A percentile compares a stretch with the other conserved stretches of the same genome.
phyloP scores from a whole-genome alignment of 2,329 filamentous ascomycete species.

The Xylariaceae sp. region DNA sequence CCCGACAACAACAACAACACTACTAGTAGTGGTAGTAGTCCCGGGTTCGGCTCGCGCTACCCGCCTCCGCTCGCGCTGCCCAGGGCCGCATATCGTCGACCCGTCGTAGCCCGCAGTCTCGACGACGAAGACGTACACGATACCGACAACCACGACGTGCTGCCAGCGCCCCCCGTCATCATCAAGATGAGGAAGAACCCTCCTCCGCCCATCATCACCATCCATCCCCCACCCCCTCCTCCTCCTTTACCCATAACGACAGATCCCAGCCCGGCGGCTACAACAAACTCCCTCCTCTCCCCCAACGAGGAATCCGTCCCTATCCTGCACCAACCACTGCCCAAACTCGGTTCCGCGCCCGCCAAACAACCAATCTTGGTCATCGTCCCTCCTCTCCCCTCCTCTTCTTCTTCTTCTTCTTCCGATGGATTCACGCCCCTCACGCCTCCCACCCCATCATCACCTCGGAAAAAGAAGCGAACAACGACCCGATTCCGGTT shows the following conservation, averaged over 20 bases:
- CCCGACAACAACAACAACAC: no score
- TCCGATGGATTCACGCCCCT: slow-evolving; percentile 28
- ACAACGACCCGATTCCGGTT: no score
- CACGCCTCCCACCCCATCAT: slow-evolving; percentile 23
- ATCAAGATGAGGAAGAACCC: slow-evolving; percentile 10
- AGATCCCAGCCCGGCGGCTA: not conserved
- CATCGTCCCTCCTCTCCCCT: slow-evolving; percentile 20
- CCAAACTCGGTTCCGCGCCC: slow-evolving; percentile 11
- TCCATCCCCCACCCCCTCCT: slow-evolving; percentile 1
- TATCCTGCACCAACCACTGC: slow-evolving; percentile 22
- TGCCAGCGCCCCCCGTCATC: slow-evolving; percentile 18
- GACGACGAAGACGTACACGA: slow-evolving; percentile 19
- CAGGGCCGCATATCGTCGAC: slow-evolving; percentile 22
- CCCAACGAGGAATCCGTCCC: slow-evolving; percentile 25
- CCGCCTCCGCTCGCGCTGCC: slow-evolving; percentile 22
- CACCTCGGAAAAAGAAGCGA: slow-evolving; percentile 11
- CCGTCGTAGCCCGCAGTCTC: slow-evolving; percentile 14
- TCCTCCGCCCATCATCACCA: slow-evolving; percentile 6
- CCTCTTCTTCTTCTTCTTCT: slow-evolving; percentile 22
- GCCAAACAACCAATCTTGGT: slow-evolving; percentile 8
- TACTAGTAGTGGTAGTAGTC: no score
- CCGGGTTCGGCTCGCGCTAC: slow-evolving; percentile 20
- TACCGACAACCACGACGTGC: slow-evolving; percentile 17
- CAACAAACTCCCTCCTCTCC: slow-evolving; percentile 9
- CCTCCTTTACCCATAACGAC: not conserved